These are phyloP conservation scores for Podaxis pistillaris DNA, from an alignment of 768 basidiomycete species.

Conservation along the genomic window DNA sequence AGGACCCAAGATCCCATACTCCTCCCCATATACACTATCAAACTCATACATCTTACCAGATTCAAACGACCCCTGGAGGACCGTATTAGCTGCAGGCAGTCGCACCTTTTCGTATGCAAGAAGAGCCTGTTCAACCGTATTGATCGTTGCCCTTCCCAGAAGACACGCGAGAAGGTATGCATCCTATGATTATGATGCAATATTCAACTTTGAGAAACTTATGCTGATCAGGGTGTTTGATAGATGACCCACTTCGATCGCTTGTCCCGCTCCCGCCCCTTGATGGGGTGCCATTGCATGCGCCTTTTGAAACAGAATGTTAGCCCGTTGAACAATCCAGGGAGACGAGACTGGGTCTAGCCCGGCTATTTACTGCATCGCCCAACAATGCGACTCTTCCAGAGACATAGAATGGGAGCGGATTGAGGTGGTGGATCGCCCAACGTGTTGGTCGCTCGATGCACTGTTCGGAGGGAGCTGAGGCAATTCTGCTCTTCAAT, in stretches of 20 bases:
- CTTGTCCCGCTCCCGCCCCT: conserved; percentile 49
- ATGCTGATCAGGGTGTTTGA: background rate
- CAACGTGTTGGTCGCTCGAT: conserved; percentile 20
- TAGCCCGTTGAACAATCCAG: background rate
- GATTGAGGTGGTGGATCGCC: conserved; percentile 21
- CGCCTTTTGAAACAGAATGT: conserved; percentile 23
- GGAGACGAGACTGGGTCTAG: background rate
- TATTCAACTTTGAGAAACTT: conserved; percentile 17
- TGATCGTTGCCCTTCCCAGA: background rate
- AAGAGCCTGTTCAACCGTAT: background rate
- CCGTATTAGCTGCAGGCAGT: conserved; percentile 33
- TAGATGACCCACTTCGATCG: conserved; percentile 35
- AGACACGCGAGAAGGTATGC: conserved; percentile 23
- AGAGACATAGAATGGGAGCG: conserved; percentile 19
- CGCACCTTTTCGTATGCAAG: conserved; percentile 26
- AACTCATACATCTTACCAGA: conserved; percentile 39
- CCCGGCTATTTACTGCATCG: conserved; percentile 20
- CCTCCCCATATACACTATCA: conserved; percentile 32
- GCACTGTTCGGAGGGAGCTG: conserved; percentile 14
- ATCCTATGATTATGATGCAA: conserved; percentile 24
- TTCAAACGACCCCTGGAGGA: conserved; percentile 29
- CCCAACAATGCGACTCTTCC: conserved; percentile 21
- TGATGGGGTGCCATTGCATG: conserved; percentile 48
- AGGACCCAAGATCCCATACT: conserved; percentile 35
- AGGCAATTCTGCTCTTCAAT: background rate